phyloP scores from a whole-genome alignment of 2,329 filamentous ascomycete genomes.

The Colletotrichum navitas region DNA sequence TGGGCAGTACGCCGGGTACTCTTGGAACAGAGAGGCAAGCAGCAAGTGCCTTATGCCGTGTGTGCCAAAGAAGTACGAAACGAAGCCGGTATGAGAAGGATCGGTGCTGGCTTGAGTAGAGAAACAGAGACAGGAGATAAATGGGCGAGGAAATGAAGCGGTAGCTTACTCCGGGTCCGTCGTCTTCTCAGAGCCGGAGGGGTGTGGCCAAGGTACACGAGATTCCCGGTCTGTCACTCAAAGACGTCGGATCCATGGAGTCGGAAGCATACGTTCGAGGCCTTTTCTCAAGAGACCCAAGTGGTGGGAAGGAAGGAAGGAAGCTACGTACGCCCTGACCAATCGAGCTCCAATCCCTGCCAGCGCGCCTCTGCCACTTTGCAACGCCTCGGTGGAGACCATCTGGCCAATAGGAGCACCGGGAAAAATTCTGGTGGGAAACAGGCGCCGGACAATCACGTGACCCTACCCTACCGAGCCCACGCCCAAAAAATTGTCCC shows the following conservation, averaged over 20 bases:
- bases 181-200: background rate
- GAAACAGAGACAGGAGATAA: no score
- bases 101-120: no score
- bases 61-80: background rate
- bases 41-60: no score
- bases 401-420: background rate
- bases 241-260: constrained; percentile 3
- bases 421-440: constrained; percentile 10
- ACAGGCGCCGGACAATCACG: constrained; percentile 14
- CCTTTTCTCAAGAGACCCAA: background rate
- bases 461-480: constrained; percentile 39
- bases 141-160: background rate
- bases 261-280: background rate
- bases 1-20: background rate
- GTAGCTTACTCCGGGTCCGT: background rate
- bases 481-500: constrained; percentile 31
- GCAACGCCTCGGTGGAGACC: background rate
- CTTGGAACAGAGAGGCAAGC: background rate
- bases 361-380: background rate
- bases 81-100: no score
- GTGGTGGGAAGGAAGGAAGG: no score
- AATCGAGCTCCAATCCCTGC: constrained; percentile 4
- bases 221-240: background rate
- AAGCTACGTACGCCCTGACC: no score
- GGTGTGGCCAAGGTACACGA: background rate